Base-by-base conservation (phyloP, 805 yeast genomes). In the Candida lessepsii region DNA sequence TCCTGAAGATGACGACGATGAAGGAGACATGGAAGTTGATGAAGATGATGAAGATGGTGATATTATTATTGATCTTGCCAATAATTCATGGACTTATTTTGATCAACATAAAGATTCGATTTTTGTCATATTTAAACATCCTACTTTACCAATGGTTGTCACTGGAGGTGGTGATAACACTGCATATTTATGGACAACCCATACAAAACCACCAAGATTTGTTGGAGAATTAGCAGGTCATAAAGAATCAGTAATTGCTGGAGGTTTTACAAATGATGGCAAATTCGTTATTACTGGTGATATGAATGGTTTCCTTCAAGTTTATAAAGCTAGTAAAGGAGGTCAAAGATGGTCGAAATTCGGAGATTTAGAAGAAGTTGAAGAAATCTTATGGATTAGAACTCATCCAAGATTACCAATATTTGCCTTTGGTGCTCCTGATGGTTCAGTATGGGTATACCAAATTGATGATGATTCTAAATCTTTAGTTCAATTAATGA, bases 391-490 rank as follows among this genome's bases (percentile, higher is more conserved):
- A 32, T 89, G 96, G 95, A 71, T 91, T 38, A 62, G 73, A 21
- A 73, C 79, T 37, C 99, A 93, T 64, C 96, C 96, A 19, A 68
- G 70, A 15, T 83, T 81, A 56, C 75, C 81, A 17, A 75, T 86
- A 34, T 87, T 91, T 68, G 97, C 98, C 10, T 87, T 86, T 57
- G 97, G 98, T 46, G 91, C 88, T 16, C 69, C 73, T 6, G 96
- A 90, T 61, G 99, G 99, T 2, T 83, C 96, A 0, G 95, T 90
- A 3, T 91, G 96, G 96, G 87, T 83, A 19, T 93, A 89, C 58
- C 86, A 83, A 54, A 73, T 90, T 29, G 81, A 76, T 43, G 70
- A 83, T 37, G 39, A 44, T 11, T 33, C 56, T 32, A 52, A 57
- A 31, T 61, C 76, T 9, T 62, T 85, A 39, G 87, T 80, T 42